Evolutionary conservation across 1,284 basidiomycete genomes (phyloP), one percentile per base, ranked within the genome.

Genomic region (Naganishia cerealis): DNA sequence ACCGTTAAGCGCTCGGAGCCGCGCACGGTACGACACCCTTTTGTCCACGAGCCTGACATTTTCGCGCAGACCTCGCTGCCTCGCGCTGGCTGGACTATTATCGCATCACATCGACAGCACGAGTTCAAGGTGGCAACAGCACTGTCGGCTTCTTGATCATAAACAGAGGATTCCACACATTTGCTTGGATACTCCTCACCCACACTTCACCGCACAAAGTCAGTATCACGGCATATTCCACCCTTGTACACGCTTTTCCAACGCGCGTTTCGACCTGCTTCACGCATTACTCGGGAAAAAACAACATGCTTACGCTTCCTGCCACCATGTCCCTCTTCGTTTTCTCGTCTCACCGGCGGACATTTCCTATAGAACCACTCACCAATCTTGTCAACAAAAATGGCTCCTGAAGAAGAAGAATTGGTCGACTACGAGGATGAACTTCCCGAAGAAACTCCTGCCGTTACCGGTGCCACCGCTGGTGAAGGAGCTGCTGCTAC

Each of bases 351-450:
- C 38, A 53, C 26, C 38, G 42, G 48, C 40, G 57, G 40, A 59
- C 26, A 3, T 9, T 50, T 26, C 10, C 57, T 39, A 63, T 53
- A 53, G 50, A 67, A 52, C 54, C 26, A 50, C 65, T 39, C 15
- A 33, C 12, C 18, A 53, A 43, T 21, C 46, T 43, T 67, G 53
- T 26, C 56, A n/a, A 56, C 53, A 29, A 73, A 70, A 71, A 73
- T 74, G 72, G 74, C 74, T 42, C 69, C 65, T 43, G 73, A 75
- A 72, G 79, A 80, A 70, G 80, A 81, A 76, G 80, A 83, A 73
- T 81, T 83, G 75, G 81, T 83, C 80, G 93, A 95, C 84, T 95
- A 94, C 85, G 92, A 94, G 80, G 92, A 97, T 79, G 91, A 94
- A 77, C 85, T 90, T 72, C 85, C 88, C 74, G 85, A 74, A 68